Percentiles rank a stretch among this genome's conserved stretches.
Conservation (phyloP, 2,329 filamentous ascomycete species). For the Aspergillus niger region DNA sequence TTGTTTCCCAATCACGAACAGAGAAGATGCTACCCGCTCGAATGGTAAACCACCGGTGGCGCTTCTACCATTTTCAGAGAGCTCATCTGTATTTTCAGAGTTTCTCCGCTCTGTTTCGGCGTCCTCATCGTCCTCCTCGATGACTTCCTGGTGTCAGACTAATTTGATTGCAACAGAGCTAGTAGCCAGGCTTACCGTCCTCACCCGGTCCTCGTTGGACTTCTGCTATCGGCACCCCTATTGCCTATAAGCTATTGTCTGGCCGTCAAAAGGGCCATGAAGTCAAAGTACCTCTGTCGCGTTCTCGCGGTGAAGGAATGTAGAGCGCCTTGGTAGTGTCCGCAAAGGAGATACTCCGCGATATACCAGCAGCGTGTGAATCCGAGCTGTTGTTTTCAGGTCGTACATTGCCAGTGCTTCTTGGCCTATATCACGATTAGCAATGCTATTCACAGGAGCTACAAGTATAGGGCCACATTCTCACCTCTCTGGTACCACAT, state of each 20-base stretch:
- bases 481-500: not conserved
- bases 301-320: conserved; percentile 28
- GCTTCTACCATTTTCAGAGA: not conserved
- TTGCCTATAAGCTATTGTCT: conserved; percentile 8
- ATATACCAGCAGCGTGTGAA: not conserved
- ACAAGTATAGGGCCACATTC: not conserved
- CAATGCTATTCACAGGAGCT: not conserved
- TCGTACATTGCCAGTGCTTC: not conserved
- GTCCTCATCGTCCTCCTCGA: not conserved
- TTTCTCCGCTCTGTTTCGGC: conserved; percentile 12
- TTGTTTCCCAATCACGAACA: conserved; percentile 15
- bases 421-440: not conserved
- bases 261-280: not conserved
- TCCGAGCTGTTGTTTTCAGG: not conserved
- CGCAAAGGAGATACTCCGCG: conserved; percentile 14
- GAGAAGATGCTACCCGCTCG: conserved; percentile 3
- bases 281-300: conserved; percentile 23
- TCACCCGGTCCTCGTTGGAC: conserved; percentile 23
- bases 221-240: conserved; percentile 29
- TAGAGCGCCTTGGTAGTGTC: conserved; percentile 27
- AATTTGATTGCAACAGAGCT: not conserved
- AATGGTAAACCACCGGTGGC: not conserved
- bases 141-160: not conserved
- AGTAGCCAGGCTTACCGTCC: conserved; percentile 10
- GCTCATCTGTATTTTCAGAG: not conserved